These are phyloP conservation scores for Sporothrix phasma DNA, from an alignment of 2,329 filamentous ascomycete species.

Conservation along the genomic window DNA sequence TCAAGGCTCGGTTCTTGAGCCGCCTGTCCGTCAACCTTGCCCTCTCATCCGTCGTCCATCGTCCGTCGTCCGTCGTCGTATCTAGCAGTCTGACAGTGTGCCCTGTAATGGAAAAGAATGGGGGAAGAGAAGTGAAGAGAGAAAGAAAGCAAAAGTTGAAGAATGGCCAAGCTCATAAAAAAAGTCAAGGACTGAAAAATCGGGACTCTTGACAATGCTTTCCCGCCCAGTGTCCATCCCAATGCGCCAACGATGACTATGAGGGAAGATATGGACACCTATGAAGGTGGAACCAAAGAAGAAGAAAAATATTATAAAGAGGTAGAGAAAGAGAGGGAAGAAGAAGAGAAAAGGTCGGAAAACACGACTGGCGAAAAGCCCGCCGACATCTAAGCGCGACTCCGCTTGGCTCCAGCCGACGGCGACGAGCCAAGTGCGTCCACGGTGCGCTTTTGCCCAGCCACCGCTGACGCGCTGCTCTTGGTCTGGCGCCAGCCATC, in stretches of 20 bases:
- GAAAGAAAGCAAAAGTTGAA: not conserved
- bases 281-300: not conserved
- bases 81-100: not conserved
- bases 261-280: not conserved
- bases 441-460: constrained; percentile 36
- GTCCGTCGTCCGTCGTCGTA: not conserved
- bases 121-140: not conserved
- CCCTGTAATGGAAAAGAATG: not conserved
- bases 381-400: constrained; percentile 15
- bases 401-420: constrained; percentile 32
- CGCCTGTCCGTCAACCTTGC: not conserved
- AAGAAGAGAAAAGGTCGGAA: not conserved
- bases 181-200: not conserved
- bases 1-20: not conserved
- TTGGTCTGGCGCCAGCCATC: constrained; percentile 61
- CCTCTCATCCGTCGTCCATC: not conserved
- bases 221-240: not conserved
- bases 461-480: constrained; percentile 27
- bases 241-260: constrained; percentile 1
- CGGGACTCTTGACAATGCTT: not conserved
- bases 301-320: not conserved
- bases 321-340: not conserved
- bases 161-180: not conserved
- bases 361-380: not conserved
- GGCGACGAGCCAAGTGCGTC: constrained; percentile 26